phyloP scores from a whole-genome alignment of 2,329 filamentous ascomycete genomes.

The Diaporthe vexans region DNA sequence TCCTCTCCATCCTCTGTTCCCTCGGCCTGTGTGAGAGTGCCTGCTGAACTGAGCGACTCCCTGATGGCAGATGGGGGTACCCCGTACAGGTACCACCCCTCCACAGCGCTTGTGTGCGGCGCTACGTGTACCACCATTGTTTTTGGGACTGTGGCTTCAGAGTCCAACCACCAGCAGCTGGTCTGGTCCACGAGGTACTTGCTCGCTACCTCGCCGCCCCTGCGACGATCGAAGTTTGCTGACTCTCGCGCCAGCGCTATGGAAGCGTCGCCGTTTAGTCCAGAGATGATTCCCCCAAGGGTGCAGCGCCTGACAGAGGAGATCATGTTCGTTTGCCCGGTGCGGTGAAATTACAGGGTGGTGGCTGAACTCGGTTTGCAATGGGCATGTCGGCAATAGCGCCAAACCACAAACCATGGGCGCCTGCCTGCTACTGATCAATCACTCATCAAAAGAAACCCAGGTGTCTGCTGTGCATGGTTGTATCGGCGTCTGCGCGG shows the following conservation, averaged over 20 bases:
- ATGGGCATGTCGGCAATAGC: background rate
- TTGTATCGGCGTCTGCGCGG: background rate
- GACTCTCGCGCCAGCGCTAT: slow-evolving; percentile 27
- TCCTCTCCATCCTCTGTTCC: background rate
- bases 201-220: slow-evolving; percentile 22
- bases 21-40: too few species aligned
- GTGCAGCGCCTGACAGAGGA: slow-evolving; percentile 34
- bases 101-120: slow-evolving; percentile 21
- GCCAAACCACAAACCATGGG: slow-evolving; percentile 13
- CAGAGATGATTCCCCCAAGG: slow-evolving; percentile 32
- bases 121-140: slow-evolving; percentile 27
- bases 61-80: too few species aligned
- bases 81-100: slow-evolving; percentile 5
- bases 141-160: slow-evolving; percentile 16
- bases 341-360: slow-evolving; percentile 23
- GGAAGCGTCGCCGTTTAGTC: background rate
- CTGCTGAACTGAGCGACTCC: background rate
- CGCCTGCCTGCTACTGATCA: background rate
- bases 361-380: slow-evolving; percentile 5
- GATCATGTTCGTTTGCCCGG: slow-evolving; percentile 21
- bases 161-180: slow-evolving; percentile 5
- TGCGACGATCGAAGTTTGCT: slow-evolving; percentile 37
- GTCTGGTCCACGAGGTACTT: background rate
- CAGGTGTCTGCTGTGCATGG: background rate
- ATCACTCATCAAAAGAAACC: background rate